A percentile compares a stretch with the other conserved stretches of the same genome.
These are phyloP conservation scores for Carpinus fangiana DNA, from an alignment of 306 rosid species.

Conservation along the genomic window DNA sequence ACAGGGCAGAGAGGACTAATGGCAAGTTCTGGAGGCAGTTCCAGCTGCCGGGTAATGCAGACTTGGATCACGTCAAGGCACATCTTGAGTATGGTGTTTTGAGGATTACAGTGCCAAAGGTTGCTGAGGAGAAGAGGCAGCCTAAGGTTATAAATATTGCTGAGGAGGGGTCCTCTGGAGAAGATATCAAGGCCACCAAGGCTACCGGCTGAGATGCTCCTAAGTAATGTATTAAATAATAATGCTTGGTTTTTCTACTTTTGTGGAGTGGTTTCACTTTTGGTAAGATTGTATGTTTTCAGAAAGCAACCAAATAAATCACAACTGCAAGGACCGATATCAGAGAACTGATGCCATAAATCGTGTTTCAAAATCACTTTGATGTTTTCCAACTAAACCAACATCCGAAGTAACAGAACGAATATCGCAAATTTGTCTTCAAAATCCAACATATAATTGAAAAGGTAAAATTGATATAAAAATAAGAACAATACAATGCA, in stretches of 20 bases:
- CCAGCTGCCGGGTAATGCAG: slow-evolving; percentile 38
- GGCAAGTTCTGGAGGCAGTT: slow-evolving; percentile 55
- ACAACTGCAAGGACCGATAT: no score
- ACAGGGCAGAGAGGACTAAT: slow-evolving; percentile 36
- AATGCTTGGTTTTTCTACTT: neutral
- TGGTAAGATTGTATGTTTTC: neutral
- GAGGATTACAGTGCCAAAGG: slow-evolving; percentile 40
- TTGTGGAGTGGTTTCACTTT: neutral
- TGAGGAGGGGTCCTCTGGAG: neutral
- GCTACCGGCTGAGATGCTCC: slow-evolving; percentile 19
- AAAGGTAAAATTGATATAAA: neutral
- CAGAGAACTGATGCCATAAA: neutral
- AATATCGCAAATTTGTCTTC: neutral
- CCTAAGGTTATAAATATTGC: slow-evolving; percentile 34
- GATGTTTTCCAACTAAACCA: neutral
- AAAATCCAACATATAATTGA: neutral
- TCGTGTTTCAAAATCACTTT: neutral
- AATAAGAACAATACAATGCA: neutral
- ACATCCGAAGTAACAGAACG: neutral
- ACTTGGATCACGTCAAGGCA: slow-evolving; percentile 43
- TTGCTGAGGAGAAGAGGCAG: slow-evolving; percentile 32
- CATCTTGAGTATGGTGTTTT: slow-evolving; percentile 34
- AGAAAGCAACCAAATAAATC: neutral
- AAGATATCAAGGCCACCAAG: slow-evolving; percentile 28
- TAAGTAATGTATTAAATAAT: neutral